Evolutionary conservation across 106 monocot genomes (phyloP).

Genomic region (Posidonia australis): DNA sequence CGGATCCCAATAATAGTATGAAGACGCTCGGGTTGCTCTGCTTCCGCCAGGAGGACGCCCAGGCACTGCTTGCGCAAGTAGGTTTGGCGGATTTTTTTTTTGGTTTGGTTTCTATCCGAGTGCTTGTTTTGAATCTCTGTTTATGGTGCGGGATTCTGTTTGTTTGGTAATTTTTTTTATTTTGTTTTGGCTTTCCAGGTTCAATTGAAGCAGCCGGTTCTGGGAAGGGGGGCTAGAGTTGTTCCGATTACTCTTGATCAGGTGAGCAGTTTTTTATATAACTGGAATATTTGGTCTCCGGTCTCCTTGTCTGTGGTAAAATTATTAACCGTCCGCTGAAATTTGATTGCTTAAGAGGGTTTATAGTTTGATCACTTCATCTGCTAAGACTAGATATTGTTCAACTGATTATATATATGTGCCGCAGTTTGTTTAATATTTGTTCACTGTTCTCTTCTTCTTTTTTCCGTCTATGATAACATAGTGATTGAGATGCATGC

Average conservation of each 20-base stretch:
- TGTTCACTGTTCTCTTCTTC: too few species aligned
- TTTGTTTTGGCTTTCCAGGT: slow-evolving; percentile 52
- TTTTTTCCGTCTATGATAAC: too few species aligned
- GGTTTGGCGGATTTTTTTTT: background rate
- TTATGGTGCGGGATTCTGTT: background rate
- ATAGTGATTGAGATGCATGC: too few species aligned
- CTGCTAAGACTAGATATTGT: too few species aligned
- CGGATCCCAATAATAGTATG: slow-evolving; percentile 62
- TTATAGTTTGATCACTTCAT: too few species aligned
- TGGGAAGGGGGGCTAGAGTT: slow-evolving; percentile 92
- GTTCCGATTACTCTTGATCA: slow-evolving; percentile 95
- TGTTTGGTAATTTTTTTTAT: too few species aligned
- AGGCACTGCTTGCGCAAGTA: slow-evolving; percentile 78
- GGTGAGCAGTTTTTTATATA: slow-evolving; percentile 18
- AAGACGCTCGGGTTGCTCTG: slow-evolving; percentile 86
- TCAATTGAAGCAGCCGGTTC: slow-evolving; percentile 52
- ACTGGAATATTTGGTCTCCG: too few species aligned
- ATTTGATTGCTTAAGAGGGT: too few species aligned
- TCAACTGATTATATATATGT: too few species aligned
- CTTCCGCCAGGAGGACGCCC: slow-evolving; percentile 89
- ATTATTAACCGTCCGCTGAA: too few species aligned
- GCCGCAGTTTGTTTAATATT: too few species aligned
- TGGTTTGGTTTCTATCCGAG: background rate
- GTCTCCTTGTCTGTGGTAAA: too few species aligned
- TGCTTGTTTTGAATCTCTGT: background rate